Conservation (phyloP, 1,139 yeast species). For the Scheffersomyces lignicola region DNA sequence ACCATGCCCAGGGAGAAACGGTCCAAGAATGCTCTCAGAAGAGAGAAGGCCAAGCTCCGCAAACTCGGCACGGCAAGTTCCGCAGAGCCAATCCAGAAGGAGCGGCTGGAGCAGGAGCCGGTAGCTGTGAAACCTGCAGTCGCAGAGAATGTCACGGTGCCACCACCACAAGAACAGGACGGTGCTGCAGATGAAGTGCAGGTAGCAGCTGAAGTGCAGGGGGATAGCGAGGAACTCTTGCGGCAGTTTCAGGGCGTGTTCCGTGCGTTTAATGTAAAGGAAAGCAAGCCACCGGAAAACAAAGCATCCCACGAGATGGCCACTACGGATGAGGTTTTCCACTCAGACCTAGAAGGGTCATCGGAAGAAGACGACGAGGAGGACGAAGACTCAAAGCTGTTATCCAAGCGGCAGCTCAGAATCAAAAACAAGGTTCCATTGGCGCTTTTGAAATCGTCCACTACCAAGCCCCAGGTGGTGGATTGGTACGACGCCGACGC, state of each 20-base stretch:
- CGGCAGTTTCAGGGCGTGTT: conserved; percentile 44
- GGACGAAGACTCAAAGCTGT: conserved; percentile 4
- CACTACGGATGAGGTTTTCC: no score
- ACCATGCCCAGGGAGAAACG: conserved; percentile 30
- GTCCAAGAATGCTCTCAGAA: conserved; percentile 62
- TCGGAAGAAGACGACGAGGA: conserved; percentile 12
- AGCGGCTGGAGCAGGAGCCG: neutral
- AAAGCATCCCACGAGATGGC: no score
- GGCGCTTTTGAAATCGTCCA: conserved; percentile 62
- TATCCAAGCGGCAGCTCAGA: conserved; percentile 46
- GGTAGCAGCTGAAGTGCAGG: conserved; percentile 4
- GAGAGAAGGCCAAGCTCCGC: conserved; percentile 58
- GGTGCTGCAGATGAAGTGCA: neutral
- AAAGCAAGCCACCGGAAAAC: no score
- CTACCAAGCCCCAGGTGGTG: conserved; percentile 67
- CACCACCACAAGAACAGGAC: conserved; percentile 2
- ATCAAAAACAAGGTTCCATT: conserved; percentile 61
- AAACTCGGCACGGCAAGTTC: conserved; percentile 26
- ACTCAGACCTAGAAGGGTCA: conserved; percentile 12
- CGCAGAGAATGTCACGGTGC: neutral
- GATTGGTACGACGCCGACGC: conserved; percentile 92
- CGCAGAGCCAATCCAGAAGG: neutral
- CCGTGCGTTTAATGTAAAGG: conserved; percentile 35
- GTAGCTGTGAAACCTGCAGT: neutral
- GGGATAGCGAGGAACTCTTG: conserved; percentile 18